These are phyloP conservation scores for Candida sanyiensis DNA, from an alignment of 805 yeast species.

Conservation along the genomic window DNA sequence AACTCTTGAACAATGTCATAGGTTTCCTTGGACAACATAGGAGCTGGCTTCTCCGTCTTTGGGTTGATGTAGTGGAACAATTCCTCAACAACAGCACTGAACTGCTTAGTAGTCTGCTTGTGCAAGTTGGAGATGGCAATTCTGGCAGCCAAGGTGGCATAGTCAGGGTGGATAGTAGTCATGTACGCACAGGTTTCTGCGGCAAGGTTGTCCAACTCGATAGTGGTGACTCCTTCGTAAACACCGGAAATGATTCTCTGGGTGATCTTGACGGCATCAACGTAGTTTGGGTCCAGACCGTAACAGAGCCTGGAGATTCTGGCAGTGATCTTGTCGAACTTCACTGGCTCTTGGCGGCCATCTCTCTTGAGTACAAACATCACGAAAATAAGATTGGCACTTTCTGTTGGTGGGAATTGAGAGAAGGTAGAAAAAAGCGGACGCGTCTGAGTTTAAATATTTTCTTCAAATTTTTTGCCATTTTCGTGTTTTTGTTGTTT, in stretches of 20 bases:
- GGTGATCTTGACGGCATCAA: slow-evolving; percentile 93
- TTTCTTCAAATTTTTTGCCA: background rate
- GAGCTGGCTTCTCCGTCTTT: slow-evolving; percentile 54
- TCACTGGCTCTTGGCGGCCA: slow-evolving; percentile 91
- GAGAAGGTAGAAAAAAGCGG: background rate
- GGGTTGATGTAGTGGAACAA: slow-evolving; percentile 79
- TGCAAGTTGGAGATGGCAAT: slow-evolving; percentile 91
- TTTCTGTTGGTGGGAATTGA: background rate
- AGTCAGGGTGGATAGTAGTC: slow-evolving; percentile 98
- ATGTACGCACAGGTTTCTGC: slow-evolving; percentile 97
- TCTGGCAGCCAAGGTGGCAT: slow-evolving; percentile 91
- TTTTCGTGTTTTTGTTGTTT: background rate
- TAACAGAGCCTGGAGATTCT: slow-evolving; percentile 90
- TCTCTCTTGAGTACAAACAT: slow-evolving; percentile 91
- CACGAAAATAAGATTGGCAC: background rate
- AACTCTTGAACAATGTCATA: slow-evolving; percentile 57
- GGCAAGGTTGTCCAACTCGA: slow-evolving; percentile 76
- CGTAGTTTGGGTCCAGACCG: slow-evolving; percentile 85
- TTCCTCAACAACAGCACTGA: slow-evolving; percentile 68
- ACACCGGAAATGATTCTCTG: slow-evolving; percentile 95
- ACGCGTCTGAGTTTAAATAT: slow-evolving; percentile 3
- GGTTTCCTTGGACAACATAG: slow-evolving; percentile 60
- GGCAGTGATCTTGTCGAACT: slow-evolving; percentile 95
- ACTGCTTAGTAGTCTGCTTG: slow-evolving; percentile 86
- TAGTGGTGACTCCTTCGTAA: slow-evolving; percentile 93